Conservation (phyloP, 768 basidiomycete genomes). For the Lactarius quietus region DNA sequence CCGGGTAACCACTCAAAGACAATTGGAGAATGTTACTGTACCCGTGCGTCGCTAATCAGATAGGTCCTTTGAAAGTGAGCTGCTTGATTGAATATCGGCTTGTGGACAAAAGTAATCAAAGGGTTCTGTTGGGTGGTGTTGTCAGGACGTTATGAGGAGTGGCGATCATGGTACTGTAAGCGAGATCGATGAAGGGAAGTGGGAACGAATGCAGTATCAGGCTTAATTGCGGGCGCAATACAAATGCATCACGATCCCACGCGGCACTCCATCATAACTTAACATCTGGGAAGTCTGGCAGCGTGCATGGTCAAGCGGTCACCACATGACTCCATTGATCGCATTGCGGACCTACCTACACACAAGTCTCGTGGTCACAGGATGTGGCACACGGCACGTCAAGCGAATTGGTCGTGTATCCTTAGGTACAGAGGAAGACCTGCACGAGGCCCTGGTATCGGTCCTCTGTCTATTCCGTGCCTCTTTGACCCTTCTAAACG, state of each 20-base stretch:
- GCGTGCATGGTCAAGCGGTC: constrained; percentile 9
- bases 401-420: not conserved
- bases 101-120: constrained; percentile 8
- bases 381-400: not conserved
- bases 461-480: not conserved
- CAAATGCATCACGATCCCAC: constrained; percentile 4
- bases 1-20: not conserved
- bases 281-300: not conserved
- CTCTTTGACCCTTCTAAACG: not conserved
- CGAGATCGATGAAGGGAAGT: not conserved
- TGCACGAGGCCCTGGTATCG: not conserved
- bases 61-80: not conserved
- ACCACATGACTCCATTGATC: constrained; percentile 11
- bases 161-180: constrained; percentile 10
- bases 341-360: not conserved
- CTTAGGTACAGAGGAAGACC: not conserved
- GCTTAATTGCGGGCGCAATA: not conserved
- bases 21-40: not conserved
- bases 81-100: constrained; percentile 1
- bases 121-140: not conserved
- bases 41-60: not conserved
- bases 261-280: constrained; percentile 10
- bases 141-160: constrained; percentile 2
- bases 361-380: not conserved
- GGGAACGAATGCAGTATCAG: not conserved